Base-by-base conservation (phyloP, 306 rosid genomes). In the Cicer chorassanicum region DNA sequence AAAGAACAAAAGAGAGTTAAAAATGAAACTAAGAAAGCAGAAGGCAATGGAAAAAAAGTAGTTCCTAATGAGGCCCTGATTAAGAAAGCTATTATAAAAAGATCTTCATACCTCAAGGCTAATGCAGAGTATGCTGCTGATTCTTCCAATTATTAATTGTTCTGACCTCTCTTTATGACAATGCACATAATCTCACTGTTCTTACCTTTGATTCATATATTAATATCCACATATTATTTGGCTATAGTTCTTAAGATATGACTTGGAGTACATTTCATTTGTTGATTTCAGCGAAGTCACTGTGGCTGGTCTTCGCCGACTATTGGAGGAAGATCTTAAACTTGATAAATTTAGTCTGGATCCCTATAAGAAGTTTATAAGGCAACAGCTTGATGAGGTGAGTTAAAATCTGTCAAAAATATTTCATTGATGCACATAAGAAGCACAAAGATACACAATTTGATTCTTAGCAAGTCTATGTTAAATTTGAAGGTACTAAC, bases 241-340 rank as follows among this genome's bases (percentile, higher is more conserved):
- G 43, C n/a, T 44, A 9, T 29, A 73, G 65, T 60, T 84, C 63
- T 60, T 54, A 55, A 44, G 60, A 15, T 76, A 62, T 77, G 69
- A 79, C 71, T 39, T 9, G n/a, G 50, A 76, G 42, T 24, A 4
- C 62, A 72, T 7, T 72, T 79, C 12, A 43, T 78, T 61, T 54
- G 55, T 71, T 82, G 75, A 54, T 67, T 79, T 62, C 91, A 94
- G 99, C 70, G 79, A 82, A 65, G 73, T 92, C 66, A 91, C 98
- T 8, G 78, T 89, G 91, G 93, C 86, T 66, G 90, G 88, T 75
- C 90, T 94, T 70, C 98, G 97, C 39, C 89, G 98, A 55, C 85
- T 91, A 63, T 75, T 94, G 85, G 98, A 94, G 84, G 82, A 84
- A 82, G 98, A 94, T 83, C 97, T 94, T 82, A 80, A 85, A 72